A percentile compares a stretch with the other conserved stretches of the same genome.
phyloP scores from a whole-genome alignment of 2,329 filamentous ascomycete genomes.

The Xylariaceae sp. region DNA sequence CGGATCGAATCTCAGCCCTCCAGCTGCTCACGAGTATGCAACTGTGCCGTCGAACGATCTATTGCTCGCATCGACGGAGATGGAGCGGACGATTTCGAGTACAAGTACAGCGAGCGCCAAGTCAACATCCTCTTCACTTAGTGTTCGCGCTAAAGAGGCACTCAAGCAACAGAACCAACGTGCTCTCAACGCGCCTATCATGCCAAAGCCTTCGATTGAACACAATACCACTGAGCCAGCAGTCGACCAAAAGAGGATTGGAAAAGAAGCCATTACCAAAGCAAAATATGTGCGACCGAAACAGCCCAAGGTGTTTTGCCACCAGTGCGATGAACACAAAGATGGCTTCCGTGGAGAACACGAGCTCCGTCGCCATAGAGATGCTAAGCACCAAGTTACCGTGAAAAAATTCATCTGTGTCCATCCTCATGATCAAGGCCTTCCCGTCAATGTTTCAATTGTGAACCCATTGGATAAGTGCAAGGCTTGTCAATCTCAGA shows the following conservation, averaged over 20 bases:
- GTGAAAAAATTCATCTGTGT: conserved; percentile 60
- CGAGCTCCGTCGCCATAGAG: conserved; percentile 68
- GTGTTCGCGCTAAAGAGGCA: conserved; percentile 47
- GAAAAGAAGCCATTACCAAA: conserved; percentile 44
- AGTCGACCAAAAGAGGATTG: conserved; percentile 35
- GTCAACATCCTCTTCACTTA: conserved; percentile 48
- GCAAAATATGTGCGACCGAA: conserved; percentile 59
- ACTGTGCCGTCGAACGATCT: conserved; percentile 29
- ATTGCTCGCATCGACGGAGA: conserved; percentile 34
- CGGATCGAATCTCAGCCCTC: conserved; percentile 35
- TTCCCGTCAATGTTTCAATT: conserved; percentile 45
- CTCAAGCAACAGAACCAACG: conserved; percentile 46
- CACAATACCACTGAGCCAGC: conserved; percentile 24
- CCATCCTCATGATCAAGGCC: conserved; percentile 45
- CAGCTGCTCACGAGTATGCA: conserved; percentile 31
- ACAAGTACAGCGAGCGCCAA: conserved; percentile 41
- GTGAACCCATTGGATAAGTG: conserved; percentile 71
- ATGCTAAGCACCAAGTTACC: conserved; percentile 58
- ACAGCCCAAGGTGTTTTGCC: conserved; percentile 68
- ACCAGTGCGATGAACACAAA: conserved; percentile 66
- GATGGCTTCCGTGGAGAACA: conserved; percentile 84
- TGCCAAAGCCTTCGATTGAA: conserved; percentile 43
- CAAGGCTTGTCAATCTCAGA: conserved; percentile 74
- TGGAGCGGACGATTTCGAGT: conserved; percentile 50
- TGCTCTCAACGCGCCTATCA: conserved; percentile 37